phyloP scores from a whole-genome alignment of 2,329 filamentous ascomycete species.

The Nemania sp. region DNA sequence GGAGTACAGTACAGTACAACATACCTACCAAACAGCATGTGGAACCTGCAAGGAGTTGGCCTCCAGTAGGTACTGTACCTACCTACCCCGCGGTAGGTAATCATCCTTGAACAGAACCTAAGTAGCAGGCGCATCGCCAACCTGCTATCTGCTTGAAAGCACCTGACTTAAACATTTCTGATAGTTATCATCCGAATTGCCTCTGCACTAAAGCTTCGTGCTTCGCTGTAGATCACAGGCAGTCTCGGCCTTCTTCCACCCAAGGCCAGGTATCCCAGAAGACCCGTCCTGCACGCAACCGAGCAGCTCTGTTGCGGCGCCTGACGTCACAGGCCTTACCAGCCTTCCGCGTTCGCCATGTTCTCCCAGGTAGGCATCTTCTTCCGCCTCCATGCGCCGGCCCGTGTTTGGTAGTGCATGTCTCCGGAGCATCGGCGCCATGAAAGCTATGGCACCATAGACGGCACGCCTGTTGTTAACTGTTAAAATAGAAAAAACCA shows the following conservation, averaged over 20 bases:
- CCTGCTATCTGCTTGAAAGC: no score
- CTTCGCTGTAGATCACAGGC: no score
- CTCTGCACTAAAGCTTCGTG: no score
- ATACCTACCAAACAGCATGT: background rate
- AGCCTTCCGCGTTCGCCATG: conserved; percentile 19
- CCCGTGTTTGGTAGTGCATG: background rate
- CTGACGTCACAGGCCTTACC: conserved; percentile 20
- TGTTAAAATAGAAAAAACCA: conserved; percentile 69
- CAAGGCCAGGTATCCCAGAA: no score
- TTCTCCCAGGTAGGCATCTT: conserved; percentile 24
- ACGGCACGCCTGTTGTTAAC: conserved; percentile 4
- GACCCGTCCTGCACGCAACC: no score
- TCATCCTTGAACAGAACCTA: conserved; percentile 11
- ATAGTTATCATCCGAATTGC: no score
- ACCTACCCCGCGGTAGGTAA: conserved; percentile 21
- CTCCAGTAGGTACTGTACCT: background rate
- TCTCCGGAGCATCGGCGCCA: background rate
- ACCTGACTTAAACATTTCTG: no score
- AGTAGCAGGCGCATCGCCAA: no score
- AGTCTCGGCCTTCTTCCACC: no score
- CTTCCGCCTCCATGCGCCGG: background rate
- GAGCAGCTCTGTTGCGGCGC: no score
- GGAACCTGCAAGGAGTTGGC: background rate
- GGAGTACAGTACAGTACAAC: no score
- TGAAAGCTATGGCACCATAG: background rate